Conservation (phyloP, 2,329 filamentous ascomycete genomes). For the Alternaria sp. region DNA sequence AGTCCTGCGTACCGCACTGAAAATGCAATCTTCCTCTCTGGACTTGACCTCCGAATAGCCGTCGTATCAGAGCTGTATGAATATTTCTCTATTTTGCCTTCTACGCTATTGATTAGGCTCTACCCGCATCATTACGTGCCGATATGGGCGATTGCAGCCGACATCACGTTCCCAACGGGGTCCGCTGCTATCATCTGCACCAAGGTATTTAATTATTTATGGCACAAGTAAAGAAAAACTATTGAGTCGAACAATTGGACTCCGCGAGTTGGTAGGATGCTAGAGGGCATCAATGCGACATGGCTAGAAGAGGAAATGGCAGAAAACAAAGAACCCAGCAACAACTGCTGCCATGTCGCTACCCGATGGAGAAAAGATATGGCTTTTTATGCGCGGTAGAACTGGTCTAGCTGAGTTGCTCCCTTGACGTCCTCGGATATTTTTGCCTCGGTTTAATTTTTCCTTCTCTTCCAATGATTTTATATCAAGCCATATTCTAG, state of each 20-base stretch:
- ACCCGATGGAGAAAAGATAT: not conserved
- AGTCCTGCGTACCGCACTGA: constrained; percentile 1
- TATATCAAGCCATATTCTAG: too few relatives aligned
- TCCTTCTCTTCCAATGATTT: too few relatives aligned
- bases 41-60: constrained; percentile 8
- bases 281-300: not conserved
- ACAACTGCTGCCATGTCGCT: too few relatives aligned
- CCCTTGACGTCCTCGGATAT: too few relatives aligned
- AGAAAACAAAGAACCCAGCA: too few relatives aligned
- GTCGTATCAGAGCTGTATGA: constrained; percentile 17
- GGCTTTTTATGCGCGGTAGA: not conserved
- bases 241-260: not conserved
- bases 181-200: constrained; percentile 11
- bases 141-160: constrained; percentile 6
- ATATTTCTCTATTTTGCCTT: constrained; percentile 2
- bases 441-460: too few relatives aligned
- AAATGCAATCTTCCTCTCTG: not conserved
- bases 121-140: not conserved
- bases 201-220: constrained; percentile 3
- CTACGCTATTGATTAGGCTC: constrained; percentile 10
- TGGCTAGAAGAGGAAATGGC: not conserved
- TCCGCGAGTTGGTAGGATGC: constrained; percentile 12
- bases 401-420: not conserved
- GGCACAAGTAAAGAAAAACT: not conserved
- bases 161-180: constrained; percentile 11